These are phyloP conservation scores for Euryodendron excelsum DNA, from an alignment of 148 eudicot species.

Conservation along the genomic window DNA sequence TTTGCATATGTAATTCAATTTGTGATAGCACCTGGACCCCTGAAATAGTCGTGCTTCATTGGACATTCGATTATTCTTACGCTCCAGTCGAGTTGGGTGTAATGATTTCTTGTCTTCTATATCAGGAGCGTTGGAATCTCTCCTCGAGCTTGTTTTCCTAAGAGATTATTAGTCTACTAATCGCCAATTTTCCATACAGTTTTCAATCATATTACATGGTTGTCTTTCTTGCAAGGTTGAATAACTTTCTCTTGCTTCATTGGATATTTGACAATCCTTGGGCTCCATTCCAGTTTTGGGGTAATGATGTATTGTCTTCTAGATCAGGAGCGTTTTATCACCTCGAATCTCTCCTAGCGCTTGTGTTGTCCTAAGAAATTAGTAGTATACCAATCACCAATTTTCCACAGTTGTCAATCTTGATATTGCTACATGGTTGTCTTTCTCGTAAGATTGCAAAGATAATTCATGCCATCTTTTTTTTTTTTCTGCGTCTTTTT, in stretches of 20 bases:
- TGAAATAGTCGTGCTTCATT: not conserved
- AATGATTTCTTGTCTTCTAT: not conserved
- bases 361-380: too few relatives aligned
- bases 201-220: not conserved
- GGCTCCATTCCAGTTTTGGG: not conserved
- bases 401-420: too few relatives aligned
- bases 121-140: slow-evolving; percentile 1
- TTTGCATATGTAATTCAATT: too few relatives aligned
- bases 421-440: too few relatives aligned
- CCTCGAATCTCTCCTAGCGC: too few relatives aligned
- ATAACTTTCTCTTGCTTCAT: too few relatives aligned
- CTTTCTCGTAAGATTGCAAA: too few relatives aligned
- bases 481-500: too few relatives aligned
- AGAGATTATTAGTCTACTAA: not conserved
- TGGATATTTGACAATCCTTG: too few relatives aligned
- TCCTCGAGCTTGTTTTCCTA: not conserved
- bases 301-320: not conserved
- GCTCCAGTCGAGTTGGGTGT: not conserved
- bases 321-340: not conserved
- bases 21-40: not conserved
- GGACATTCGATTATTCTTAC: not conserved
- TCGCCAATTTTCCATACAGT: not conserved
- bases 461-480: too few relatives aligned
- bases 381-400: too few relatives aligned
- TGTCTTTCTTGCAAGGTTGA: not conserved